Evolutionary conservation across 306 rosid genomes (phyloP).

Genomic region (Heteromeles arbutifolia): DNA sequence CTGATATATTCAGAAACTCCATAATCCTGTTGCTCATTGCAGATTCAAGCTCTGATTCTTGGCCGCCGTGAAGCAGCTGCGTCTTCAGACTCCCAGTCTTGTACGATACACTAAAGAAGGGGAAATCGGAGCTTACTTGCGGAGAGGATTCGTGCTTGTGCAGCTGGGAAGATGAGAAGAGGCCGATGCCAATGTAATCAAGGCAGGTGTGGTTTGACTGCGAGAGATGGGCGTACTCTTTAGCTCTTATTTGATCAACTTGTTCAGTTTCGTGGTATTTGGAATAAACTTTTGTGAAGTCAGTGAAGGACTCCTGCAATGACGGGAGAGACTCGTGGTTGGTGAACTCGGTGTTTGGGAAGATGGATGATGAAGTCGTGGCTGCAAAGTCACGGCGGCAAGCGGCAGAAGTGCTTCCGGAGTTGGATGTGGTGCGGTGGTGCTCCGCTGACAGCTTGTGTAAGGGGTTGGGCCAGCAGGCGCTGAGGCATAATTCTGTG

Average conservation of each 20-base stretch:
- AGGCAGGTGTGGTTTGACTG: constrained; percentile 56
- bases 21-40: constrained; percentile 63
- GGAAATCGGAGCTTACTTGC: constrained; percentile 33
- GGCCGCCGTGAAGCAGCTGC: constrained; percentile 59
- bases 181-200: constrained; percentile 91
- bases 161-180: constrained; percentile 66
- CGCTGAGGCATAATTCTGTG: constrained; percentile 37
- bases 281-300: constrained; percentile 61
- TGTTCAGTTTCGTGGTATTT: constrained; percentile 50
- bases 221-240: constrained; percentile 63
- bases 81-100: constrained; percentile 65
- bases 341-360: constrained; percentile 65
- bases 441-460: constrained; percentile 30
- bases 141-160: constrained; percentile 39
- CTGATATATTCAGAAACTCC: constrained; percentile 58
- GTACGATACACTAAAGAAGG: constrained; percentile 63
- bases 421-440: constrained; percentile 22
- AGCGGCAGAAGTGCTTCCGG: constrained; percentile 46
- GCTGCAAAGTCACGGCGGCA: constrained; percentile 59
- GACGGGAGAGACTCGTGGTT: constrained; percentile 90
- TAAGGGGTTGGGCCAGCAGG: constrained; percentile 57
- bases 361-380: constrained; percentile 54
- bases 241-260: constrained; percentile 58
- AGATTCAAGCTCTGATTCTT: constrained; percentile 62
- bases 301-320: constrained; percentile 49